Conservation (phyloP, 805 yeast species). For the Candida nemodendra region DNA sequence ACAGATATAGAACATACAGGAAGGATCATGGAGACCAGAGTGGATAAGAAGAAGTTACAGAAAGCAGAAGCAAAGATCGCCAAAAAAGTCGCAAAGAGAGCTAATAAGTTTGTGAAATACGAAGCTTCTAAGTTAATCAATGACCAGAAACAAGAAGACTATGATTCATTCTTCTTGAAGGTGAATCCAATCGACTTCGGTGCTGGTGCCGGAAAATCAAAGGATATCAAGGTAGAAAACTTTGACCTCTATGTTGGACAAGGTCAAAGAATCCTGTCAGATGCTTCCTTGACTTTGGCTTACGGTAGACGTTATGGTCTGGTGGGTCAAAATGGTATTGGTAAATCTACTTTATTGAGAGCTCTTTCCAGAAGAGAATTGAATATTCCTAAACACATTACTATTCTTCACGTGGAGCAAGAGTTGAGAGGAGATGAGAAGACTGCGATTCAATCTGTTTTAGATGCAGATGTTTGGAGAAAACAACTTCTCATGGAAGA, state of each 20-base stretch:
- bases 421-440: constrained; percentile 94
- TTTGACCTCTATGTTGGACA: constrained; percentile 95
- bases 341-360: constrained; percentile 90
- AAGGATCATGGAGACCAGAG: constrained; percentile 87
- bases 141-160: constrained; percentile 65
- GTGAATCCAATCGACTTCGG: constrained; percentile 94
- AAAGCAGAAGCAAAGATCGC: constrained; percentile 98
- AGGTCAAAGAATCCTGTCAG: constrained; percentile 88
- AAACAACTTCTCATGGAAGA: constrained; percentile 83
- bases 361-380: constrained; percentile 94
- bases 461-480: constrained; percentile 99
- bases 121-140: constrained; percentile 90
- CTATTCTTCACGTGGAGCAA: constrained; percentile 96
- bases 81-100: constrained; percentile 89
- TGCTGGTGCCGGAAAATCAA: constrained; percentile 90
- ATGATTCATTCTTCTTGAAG: constrained; percentile 91
- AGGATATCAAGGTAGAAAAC: constrained; percentile 89
- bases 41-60: constrained; percentile 93
- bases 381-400: constrained; percentile 90
- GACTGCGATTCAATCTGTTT: constrained; percentile 87
- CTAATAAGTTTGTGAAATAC: constrained; percentile 76
- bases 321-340: constrained; percentile 99
- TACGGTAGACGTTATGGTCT: constrained; percentile 95
- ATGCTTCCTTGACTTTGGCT: constrained; percentile 81
- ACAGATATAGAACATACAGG: constrained; percentile 90